Conservation (phyloP, 225 moss, liverwort and hornwort species). For the Antitrichia curtipendula region DNA sequence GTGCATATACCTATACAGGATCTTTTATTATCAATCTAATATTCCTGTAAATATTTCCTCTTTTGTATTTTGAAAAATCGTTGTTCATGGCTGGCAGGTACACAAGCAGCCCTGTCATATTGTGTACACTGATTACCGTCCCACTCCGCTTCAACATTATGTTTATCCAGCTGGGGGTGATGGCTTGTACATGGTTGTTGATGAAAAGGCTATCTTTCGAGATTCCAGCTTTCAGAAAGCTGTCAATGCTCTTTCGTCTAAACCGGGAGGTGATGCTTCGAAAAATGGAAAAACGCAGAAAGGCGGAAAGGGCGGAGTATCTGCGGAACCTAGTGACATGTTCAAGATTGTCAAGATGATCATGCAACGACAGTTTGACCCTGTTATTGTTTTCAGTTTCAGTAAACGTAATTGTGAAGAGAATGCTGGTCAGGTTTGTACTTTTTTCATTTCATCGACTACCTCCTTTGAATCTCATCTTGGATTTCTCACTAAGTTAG, state of each 20-base stretch:
- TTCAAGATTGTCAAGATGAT: constrained; percentile 98
- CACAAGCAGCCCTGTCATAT: constrained; percentile 97
- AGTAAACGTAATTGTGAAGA: constrained; percentile 97
- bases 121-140: constrained; percentile 95
- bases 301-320: constrained; percentile 31
- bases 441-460: neutral
- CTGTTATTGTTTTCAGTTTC: constrained; percentile 95
- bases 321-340: constrained; percentile 73
- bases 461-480: neutral
- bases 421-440: constrained; percentile 75
- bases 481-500: neutral
- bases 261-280: constrained; percentile 19
- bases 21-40: neutral
- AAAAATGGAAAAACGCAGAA: constrained; percentile 60
- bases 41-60: neutral
- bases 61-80: neutral
- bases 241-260: constrained; percentile 80
- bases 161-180: constrained; percentile 92
- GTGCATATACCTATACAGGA: neutral
- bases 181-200: constrained; percentile 91
- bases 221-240: constrained; percentile 97
- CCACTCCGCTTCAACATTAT: constrained; percentile 95
- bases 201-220: constrained; percentile 76
- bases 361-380: constrained; percentile 95
- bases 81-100: constrained; percentile 39